phyloP scores from a whole-genome alignment of 345 rosid genomes.

The Sisymbrium irio region DNA sequence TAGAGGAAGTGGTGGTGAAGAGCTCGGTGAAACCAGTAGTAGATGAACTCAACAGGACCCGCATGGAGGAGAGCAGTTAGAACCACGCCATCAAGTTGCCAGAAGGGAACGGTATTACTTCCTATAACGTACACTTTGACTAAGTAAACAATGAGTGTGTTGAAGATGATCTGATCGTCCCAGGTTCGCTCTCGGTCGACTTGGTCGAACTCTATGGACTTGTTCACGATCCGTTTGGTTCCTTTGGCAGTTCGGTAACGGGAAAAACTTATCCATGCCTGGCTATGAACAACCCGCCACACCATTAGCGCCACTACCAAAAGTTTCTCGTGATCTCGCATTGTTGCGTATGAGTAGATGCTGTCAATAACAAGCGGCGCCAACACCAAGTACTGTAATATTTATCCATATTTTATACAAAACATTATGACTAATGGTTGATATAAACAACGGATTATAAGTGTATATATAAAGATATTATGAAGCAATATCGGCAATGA shows the following conservation, averaged over 20 bases:
- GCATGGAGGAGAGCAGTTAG: conserved; percentile 43
- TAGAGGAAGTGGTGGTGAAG: conserved; percentile 70
- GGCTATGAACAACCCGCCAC: conserved; percentile 50
- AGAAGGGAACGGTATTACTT: conserved; percentile 39
- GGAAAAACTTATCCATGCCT: conserved; percentile 48
- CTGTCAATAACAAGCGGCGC: conserved; percentile 50
- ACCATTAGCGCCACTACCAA: conserved; percentile 32
- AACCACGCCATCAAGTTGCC: conserved; percentile 55
- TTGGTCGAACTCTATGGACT: conserved; percentile 61
- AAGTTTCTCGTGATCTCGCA: conserved; percentile 35
- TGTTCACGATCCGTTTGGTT: conserved; percentile 46
- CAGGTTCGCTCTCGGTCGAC: conserved; percentile 61
- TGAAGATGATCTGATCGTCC: conserved; percentile 55
- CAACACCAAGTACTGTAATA: conserved; percentile 42
- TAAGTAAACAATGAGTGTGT: conserved; percentile 27
- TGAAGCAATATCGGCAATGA: neutral
- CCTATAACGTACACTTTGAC: neutral
- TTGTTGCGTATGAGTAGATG: conserved; percentile 31
- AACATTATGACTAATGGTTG: neutral
- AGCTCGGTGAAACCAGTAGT: conserved; percentile 77
- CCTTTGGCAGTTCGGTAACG: conserved; percentile 54
- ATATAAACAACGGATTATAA: neutral
- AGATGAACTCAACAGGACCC: conserved; percentile 68
- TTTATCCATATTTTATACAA: neutral
- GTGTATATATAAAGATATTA: neutral